These are phyloP conservation scores for Borealophlyctis nickersoniae DNA, from an alignment of 192 early-diverging fungal species.

Conservation along the genomic window DNA sequence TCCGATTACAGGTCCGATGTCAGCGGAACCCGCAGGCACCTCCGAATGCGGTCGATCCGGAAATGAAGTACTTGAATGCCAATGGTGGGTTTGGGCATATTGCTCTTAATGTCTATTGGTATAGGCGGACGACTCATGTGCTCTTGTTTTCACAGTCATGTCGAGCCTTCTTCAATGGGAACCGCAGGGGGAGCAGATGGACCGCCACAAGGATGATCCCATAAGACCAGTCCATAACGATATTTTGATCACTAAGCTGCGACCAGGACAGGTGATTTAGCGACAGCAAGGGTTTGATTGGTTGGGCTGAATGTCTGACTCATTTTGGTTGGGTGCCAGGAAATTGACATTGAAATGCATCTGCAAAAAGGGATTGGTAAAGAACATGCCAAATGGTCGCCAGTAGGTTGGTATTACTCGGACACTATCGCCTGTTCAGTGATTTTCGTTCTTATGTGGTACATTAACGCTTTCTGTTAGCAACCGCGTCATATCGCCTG, in stretches of 20 bases:
- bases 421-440: not conserved
- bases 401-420: constrained; percentile 58
- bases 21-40: constrained; percentile 57
- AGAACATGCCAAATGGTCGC: constrained; percentile 97
- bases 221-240: constrained; percentile 83
- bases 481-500: constrained; percentile 91
- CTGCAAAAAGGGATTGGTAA: constrained; percentile 89
- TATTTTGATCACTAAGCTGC: constrained; percentile 89
- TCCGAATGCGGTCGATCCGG: constrained; percentile 66
- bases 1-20: constrained; percentile 77
- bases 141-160: constrained; percentile 56
- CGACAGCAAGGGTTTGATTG: not conserved
- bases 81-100: constrained; percentile 43
- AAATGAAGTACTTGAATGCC: constrained; percentile 69
- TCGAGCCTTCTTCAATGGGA: constrained; percentile 77
- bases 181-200: constrained; percentile 87
- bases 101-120: constrained; percentile 13
- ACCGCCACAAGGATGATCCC: constrained; percentile 61
- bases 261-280: constrained; percentile 73
- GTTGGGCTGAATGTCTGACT: not conserved
- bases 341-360: constrained; percentile 80
- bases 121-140: constrained; percentile 16
- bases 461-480: constrained; percentile 25
- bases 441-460: too few species aligned
- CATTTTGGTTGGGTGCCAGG: constrained; percentile 13